Percentiles rank a stretch among this genome's conserved stretches.
Evolutionary conservation across 495 filamentous ascomycete species (phyloP).

Genomic region (Collariella sp.): DNA sequence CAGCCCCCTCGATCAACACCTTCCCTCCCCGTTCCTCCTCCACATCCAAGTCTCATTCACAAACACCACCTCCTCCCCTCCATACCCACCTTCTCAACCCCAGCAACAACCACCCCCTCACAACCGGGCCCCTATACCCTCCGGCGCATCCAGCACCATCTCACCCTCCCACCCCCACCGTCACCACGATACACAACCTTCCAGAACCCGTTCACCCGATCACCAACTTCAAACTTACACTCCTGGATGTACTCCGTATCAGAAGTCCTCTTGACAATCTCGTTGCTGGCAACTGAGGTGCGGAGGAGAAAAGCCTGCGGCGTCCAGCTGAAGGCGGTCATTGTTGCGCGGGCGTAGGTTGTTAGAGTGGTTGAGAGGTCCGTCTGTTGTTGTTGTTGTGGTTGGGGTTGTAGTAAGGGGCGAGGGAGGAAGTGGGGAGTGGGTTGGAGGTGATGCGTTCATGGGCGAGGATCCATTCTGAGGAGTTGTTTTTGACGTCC

Average conservation of each 20-base stretch:
- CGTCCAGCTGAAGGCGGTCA: conserved; percentile 26
- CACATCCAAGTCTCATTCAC: conserved; percentile 30
- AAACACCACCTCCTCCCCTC: conserved; percentile 15
- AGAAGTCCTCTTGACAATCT: conserved; percentile 15
- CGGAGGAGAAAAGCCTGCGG: conserved; percentile 26
- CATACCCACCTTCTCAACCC: conserved; percentile 10
- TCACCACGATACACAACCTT: conserved; percentile 2
- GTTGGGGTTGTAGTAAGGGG: too few species aligned
- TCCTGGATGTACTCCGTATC: conserved; percentile 13
- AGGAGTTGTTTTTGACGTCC: neutral
- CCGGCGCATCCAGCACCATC: conserved; percentile 22
- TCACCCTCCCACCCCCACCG: conserved; percentile 10
- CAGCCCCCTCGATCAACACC: conserved; percentile 18
- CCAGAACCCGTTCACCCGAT: conserved; percentile 29
- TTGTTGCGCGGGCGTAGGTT: conserved; percentile 23
- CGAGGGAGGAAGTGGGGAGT: conserved; percentile 1
- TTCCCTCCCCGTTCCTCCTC: conserved; percentile 17
- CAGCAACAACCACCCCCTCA: conserved; percentile 21
- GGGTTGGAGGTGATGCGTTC: conserved; percentile 22
- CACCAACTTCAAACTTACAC: conserved; percentile 17
- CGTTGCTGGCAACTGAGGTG: neutral
- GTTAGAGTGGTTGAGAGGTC: conserved; percentile 10
- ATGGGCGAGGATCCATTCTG: conserved; percentile 18
- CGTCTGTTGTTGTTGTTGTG: neutral
- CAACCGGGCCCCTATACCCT: conserved; percentile 21